These are phyloP conservation scores for Afroboletus lepidellus DNA, from an alignment of 1,284 basidiomycete genomes.

Conservation along the genomic window DNA sequence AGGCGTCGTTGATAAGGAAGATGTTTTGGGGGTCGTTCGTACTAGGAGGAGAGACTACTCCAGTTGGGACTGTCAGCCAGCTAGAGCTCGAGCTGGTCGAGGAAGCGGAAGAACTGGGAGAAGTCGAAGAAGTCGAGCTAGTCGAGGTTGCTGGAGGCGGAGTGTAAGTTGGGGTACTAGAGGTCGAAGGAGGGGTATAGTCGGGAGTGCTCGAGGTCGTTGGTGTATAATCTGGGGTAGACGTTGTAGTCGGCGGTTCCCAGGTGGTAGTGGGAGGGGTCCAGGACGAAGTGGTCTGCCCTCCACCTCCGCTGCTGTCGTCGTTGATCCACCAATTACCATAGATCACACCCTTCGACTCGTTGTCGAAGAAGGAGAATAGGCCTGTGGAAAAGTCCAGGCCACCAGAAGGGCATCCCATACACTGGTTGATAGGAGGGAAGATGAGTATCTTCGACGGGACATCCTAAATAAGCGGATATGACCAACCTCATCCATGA, in stretches of 20 bases:
- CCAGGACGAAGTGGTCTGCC: constrained; percentile 27
- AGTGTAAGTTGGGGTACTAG: constrained; percentile 27
- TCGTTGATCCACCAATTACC: constrained; percentile 57
- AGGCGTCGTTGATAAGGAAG: constrained; percentile 33
- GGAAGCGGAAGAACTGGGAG: constrained; percentile 12
- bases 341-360: constrained; percentile 50
- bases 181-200: constrained; percentile 18
- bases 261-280: constrained; percentile 24
- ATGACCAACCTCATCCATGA: constrained; percentile 62
- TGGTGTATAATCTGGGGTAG: constrained; percentile 22
- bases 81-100: constrained; percentile 18
- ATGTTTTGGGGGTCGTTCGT: constrained; percentile 35
- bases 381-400: constrained; percentile 79
- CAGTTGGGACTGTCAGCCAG: constrained; percentile 35
- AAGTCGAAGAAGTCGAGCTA: constrained; percentile 24
- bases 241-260: constrained; percentile 25
- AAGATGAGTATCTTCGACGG: constrained; percentile 4
- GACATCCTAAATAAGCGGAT: constrained; percentile 4
- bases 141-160: constrained; percentile 20
- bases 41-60: constrained; percentile 13
- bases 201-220: constrained; percentile 15
- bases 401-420: constrained; percentile 66
- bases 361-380: constrained; percentile 60
- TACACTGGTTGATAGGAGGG: constrained; percentile 47
- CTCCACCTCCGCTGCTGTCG: constrained; percentile 32